phyloP scores from a whole-genome alignment of 768 basidiomycete species.

The Rhodotorula kratochvilovae region DNA sequence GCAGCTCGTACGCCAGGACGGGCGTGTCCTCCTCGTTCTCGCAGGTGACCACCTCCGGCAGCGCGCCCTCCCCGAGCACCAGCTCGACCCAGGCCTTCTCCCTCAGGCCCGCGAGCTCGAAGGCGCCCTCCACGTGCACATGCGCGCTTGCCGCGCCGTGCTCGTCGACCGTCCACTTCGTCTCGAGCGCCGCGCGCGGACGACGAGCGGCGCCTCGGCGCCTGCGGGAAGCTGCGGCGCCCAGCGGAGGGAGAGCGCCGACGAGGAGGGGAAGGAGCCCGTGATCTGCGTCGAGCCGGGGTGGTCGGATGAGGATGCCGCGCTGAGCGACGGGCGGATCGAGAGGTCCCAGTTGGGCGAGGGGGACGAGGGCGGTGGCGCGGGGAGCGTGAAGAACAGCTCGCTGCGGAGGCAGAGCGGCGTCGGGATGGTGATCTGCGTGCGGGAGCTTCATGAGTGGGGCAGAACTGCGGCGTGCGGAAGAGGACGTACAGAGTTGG shows the following conservation, averaged over 20 bases:
- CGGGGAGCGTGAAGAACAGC: slow-evolving; percentile 16
- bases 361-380: neutral
- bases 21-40: neutral
- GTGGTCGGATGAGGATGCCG: neutral
- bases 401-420: slow-evolving; percentile 24
- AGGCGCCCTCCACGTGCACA: neutral
- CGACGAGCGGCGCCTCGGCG: neutral
- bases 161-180: slow-evolving; percentile 3
- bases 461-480: too few relatives aligned
- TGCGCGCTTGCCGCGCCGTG: neutral
- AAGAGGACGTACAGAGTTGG: slow-evolving; percentile 14
- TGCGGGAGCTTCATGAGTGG: too few relatives aligned
- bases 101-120: slow-evolving; percentile 7
- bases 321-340: slow-evolving; percentile 14
- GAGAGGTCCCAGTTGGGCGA: slow-evolving; percentile 25
- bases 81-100: slow-evolving; percentile 30
- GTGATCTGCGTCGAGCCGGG: neutral
- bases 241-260: slow-evolving; percentile 14
- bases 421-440: slow-evolving; percentile 17
- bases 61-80: neutral
- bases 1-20: neutral
- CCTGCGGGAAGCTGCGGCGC: neutral
- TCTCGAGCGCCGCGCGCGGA: neutral
- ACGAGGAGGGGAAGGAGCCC: slow-evolving; percentile 18
- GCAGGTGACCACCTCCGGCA: too few relatives aligned